Base-by-base conservation (phyloP, 768 basidiomycete species). In the Tephrocybe sp. region DNA sequence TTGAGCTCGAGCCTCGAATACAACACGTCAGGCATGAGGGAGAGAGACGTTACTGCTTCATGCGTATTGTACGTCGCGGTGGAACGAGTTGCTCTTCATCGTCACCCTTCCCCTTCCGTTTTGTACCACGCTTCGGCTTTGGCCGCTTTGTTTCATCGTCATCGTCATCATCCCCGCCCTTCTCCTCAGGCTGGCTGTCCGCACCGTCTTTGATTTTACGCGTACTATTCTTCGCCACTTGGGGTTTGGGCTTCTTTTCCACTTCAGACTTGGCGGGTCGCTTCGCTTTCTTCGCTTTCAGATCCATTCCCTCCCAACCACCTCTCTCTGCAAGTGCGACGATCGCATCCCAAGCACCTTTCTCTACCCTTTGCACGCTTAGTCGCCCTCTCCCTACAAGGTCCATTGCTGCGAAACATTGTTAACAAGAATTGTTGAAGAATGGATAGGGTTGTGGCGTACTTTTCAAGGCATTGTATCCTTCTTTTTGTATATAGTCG, bases 361-460 rank as follows among this genome's bases (percentile, higher is more conserved):
- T 70, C 19, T 76, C 70, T 0, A 93, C 92, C 4, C 83, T 78
- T 66, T 98, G 94, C 1, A 98, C 92, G 61, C 92, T 95, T 35
- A 97, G 75, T 45, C 94, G 73, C 3, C 93, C 92, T 15, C 88
- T 78, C 11, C 76, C 86, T 12, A 96, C 77, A 18, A 98, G 71
- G 42, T 85, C 78, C 91, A 94, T 95, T 8, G 61, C 87, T 86
- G 37, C 34, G 16, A n/a, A 38, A 49, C 38, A 30, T 34, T 46
- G 27, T 44, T 21, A 51, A 16, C 28, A 7, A 27, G 22, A 12
- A 6, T 44, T 32, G 11, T 38, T 48, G 36, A 15, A 25, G 26
- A 19, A 36, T n/a, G 40, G 28, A 28, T 27, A 37, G 31, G 25
- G 21, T 37, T 18, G 28, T 1, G 2, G 7, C 66, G 7, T 54